Evolutionary conservation across 306 rosid genomes (phyloP).

Genomic region (Vicia faba): DNA sequence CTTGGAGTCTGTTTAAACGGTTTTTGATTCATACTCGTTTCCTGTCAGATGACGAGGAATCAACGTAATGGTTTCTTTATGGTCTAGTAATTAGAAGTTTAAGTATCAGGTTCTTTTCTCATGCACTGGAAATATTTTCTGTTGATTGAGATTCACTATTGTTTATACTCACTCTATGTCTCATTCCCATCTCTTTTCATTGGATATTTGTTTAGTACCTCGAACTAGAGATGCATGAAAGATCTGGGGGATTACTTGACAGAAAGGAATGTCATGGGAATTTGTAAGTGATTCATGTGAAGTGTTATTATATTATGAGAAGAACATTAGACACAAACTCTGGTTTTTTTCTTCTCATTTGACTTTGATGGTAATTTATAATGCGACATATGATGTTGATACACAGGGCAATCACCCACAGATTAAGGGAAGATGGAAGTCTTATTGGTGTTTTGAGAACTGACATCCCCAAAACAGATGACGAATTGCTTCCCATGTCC

Average conservation of each 20-base stretch:
- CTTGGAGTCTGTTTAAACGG: conserved; percentile 15
- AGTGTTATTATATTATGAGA: conserved; percentile 28
- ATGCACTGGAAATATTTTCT: background rate
- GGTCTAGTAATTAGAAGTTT: conserved; percentile 84
- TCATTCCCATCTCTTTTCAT: background rate
- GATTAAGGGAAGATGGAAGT: conserved; percentile 93
- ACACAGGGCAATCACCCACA: conserved; percentile 92
- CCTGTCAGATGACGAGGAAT: conserved; percentile 83
- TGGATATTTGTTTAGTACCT: conserved; percentile 61
- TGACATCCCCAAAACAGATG: conserved; percentile 70
- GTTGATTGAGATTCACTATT: conserved; percentile 11
- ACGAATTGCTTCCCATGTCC: conserved; percentile 80
- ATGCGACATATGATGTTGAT: conserved; percentile 85
- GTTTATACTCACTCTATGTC: conserved; percentile 14
- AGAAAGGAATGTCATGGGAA: conserved; percentile 92
- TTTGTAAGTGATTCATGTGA: conserved; percentile 64
- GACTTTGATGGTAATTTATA: conserved; percentile 32
- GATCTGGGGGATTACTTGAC: conserved; percentile 73
- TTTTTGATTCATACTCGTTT: conserved; percentile 20
- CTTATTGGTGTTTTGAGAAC: conserved; percentile 95
- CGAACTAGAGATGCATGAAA: conserved; percentile 84
- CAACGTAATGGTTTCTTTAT: conserved; percentile 74
- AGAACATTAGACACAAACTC: background rate
- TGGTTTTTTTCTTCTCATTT: background rate
- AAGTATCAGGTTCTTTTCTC: conserved; percentile 64